Conservation (phyloP, 148 eudicot genomes). For the Hydrangea macrophylla region DNA sequence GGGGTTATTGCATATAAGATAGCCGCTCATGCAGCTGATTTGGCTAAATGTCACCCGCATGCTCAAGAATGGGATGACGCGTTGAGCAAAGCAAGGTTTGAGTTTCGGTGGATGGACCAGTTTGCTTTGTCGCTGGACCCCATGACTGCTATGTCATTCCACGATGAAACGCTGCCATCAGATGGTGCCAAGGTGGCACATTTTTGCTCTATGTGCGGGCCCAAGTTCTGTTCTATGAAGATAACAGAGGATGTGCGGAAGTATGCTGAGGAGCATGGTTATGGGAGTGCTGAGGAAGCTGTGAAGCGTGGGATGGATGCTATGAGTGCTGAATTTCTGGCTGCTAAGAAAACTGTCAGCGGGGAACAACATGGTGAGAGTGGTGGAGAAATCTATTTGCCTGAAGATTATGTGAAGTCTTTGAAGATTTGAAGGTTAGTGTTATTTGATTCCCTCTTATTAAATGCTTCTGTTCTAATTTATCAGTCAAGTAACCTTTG, state of each 20-base stretch:
- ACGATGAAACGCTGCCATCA: constrained; percentile 89
- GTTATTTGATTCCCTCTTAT: background rate
- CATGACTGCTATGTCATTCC: constrained; percentile 93
- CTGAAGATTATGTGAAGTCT: constrained; percentile 66
- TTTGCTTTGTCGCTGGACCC: constrained; percentile 94
- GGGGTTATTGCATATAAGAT: constrained; percentile 95
- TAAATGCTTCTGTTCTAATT: background rate
- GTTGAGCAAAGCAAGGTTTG: constrained; percentile 96
- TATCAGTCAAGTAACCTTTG: background rate
- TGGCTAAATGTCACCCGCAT: constrained; percentile 80
- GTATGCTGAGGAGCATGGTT: constrained; percentile 97
- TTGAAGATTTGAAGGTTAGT: constrained; percentile 41
- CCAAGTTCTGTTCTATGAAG: constrained; percentile 98
- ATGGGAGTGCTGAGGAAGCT: constrained; percentile 93
- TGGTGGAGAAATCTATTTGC: constrained; percentile 97
- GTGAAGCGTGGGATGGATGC: constrained; percentile 86
- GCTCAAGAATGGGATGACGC: constrained; percentile 98
- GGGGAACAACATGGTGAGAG: constrained; percentile 97
- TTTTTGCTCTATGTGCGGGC: constrained; percentile 99
- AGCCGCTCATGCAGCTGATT: constrained; percentile 98
- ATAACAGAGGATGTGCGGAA: constrained; percentile 94
- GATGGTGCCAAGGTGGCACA: constrained; percentile 99
- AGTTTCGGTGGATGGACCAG: constrained; percentile 98
- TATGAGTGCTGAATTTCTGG: constrained; percentile 90
- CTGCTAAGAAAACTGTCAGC: constrained; percentile 88